Evolutionary conservation across 169 alveolate genomes (phyloP).

Genomic region (Plasmodium billcollinsi): DNA sequence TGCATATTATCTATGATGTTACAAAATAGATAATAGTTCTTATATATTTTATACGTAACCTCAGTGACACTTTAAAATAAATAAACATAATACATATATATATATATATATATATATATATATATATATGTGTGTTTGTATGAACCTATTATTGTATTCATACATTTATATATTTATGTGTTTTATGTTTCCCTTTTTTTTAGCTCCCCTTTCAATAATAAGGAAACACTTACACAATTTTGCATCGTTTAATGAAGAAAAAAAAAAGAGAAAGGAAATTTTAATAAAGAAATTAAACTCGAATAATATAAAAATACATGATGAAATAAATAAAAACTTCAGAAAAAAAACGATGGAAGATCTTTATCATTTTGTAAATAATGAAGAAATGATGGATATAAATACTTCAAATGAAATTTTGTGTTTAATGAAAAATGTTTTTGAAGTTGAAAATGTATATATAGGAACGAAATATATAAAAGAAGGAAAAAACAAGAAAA

Average conservation of each 20-base stretch:
- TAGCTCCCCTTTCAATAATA: slow-evolving; percentile 33
- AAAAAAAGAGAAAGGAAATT: slow-evolving; percentile 54
- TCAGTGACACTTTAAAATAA: background rate
- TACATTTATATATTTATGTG: background rate
- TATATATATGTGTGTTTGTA: background rate
- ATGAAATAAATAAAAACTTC: slow-evolving; percentile 51
- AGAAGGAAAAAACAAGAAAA: slow-evolving; percentile 3
- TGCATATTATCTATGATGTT: too few relatives aligned
- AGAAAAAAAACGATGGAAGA: slow-evolving; percentile 28
- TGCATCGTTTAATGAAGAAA: slow-evolving; percentile 53
- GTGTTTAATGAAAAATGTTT: slow-evolving; percentile 32
- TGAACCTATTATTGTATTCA: background rate
- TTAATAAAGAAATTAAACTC: slow-evolving; percentile 53
- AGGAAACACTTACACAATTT: slow-evolving; percentile 41
- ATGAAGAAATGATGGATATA: background rate
- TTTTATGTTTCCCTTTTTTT: too few relatives aligned
- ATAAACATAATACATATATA: background rate
- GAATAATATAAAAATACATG: slow-evolving; percentile 55
- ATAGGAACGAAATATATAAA: slow-evolving; percentile 34
- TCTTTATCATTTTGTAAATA: slow-evolving; percentile 14
- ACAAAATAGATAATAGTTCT: too few relatives aligned
- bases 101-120: slow-evolving; percentile 5
- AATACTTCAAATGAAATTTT: slow-evolving; percentile 9
- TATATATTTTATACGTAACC: background rate
- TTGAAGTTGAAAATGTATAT: slow-evolving; percentile 55